Conservation (phyloP, 1,284 basidiomycete genomes). For the Papiliotrema flavescens region DNA sequence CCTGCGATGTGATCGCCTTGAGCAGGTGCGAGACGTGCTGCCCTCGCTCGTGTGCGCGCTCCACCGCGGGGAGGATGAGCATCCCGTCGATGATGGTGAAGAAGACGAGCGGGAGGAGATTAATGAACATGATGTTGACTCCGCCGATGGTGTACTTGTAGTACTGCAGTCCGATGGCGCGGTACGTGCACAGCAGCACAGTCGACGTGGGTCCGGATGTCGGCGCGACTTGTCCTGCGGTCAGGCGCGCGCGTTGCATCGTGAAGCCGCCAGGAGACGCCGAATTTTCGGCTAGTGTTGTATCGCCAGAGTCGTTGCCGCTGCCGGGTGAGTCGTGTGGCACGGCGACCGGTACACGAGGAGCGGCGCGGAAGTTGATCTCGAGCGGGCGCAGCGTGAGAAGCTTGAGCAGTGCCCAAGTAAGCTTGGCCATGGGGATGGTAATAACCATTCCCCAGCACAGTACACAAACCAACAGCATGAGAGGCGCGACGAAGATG, state of each 20-base stretch:
- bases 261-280: constrained; percentile 47
- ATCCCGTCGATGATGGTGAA: constrained; percentile 94
- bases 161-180: constrained; percentile 84
- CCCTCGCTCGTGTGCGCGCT: constrained; percentile 56
- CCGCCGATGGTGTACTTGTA: constrained; percentile 99
- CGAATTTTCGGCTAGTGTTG: constrained; percentile 20
- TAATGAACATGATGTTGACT: constrained; percentile 98
- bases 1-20: constrained; percentile 66
- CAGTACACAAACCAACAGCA: constrained; percentile 77
- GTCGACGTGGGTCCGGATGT: constrained; percentile 71
- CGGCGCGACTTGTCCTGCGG: constrained; percentile 68
- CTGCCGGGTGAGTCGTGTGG: constrained; percentile 26
- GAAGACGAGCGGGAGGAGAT: constrained; percentile 88
- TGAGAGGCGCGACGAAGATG: constrained; percentile 77
- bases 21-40: constrained; percentile 53
- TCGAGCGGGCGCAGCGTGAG: constrained; percentile 75
- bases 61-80: constrained; percentile 69
- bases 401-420: constrained; percentile 86
- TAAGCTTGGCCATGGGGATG: constrained; percentile 96
- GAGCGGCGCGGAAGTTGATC: constrained; percentile 75
- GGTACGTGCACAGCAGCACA: constrained; percentile 91
- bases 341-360: constrained; percentile 37
- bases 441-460: constrained; percentile 94
- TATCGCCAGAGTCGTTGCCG: constrained; percentile 19
- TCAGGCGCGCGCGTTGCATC: constrained; percentile 58